phyloP scores from a whole-genome alignment of 1,284 basidiomycete genomes.

The Laetiporus sulphureus region DNA sequence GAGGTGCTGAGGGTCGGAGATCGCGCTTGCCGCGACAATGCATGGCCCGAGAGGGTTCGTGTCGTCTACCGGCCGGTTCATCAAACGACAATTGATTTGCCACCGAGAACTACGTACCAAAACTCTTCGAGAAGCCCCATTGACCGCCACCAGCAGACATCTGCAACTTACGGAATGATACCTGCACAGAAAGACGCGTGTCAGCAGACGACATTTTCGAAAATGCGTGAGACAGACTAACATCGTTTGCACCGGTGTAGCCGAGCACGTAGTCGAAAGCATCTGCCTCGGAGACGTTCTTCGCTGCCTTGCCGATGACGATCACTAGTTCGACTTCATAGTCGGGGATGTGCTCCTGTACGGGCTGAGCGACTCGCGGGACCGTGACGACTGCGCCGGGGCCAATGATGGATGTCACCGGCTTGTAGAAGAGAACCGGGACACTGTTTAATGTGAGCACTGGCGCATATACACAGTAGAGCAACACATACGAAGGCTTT shows the following conservation, averaged over 20 bases:
- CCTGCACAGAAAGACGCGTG: background rate
- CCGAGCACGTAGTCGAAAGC: constrained; percentile 80
- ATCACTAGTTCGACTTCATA: constrained; percentile 88
- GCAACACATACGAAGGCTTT: constrained; percentile 50
- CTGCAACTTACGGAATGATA: constrained; percentile 77
- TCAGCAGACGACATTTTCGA: constrained; percentile 36
- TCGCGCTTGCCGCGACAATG: constrained; percentile 57
- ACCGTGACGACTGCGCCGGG: constrained; percentile 63
- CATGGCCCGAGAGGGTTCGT: constrained; percentile 74
- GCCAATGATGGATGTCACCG: constrained; percentile 63
- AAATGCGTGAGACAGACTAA: constrained; percentile 27
- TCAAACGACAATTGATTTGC: background rate
- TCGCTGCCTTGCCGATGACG: constrained; percentile 77
- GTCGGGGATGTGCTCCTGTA: constrained; percentile 69
- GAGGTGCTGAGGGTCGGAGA: constrained; percentile 68
- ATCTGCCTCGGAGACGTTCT: constrained; percentile 68
- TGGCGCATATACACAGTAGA: background rate
- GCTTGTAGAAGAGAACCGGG: constrained; percentile 82
- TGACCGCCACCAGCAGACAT: constrained; percentile 67
- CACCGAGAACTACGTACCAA: constrained; percentile 39
- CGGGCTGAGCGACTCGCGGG: constrained; percentile 63
- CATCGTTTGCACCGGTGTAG: constrained; percentile 78
- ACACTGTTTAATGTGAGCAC: constrained; percentile 7
- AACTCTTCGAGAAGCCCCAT: constrained; percentile 83
- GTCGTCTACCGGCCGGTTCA: constrained; percentile 40